phyloP scores from a whole-genome alignment of 1,284 basidiomycete genomes.

The Leccinum subrobustum region DNA sequence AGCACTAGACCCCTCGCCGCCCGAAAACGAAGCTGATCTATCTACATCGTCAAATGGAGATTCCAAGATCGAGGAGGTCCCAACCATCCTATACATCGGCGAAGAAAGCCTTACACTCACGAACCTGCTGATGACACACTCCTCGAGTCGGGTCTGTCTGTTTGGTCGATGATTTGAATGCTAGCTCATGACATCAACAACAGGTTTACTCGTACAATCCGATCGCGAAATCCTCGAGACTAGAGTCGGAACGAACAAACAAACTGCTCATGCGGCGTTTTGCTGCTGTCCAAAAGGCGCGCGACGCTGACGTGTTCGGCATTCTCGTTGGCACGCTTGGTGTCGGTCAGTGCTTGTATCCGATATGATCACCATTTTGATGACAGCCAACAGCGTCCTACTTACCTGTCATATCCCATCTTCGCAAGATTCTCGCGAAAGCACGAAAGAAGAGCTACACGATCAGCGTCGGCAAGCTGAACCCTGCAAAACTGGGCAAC shows the following conservation, averaged over 20 bases:
- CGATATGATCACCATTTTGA: not conserved
- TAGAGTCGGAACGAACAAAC: conserved; percentile 72
- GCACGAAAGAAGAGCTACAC: conserved; percentile 90
- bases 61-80: conserved; percentile 6
- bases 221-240: conserved; percentile 39
- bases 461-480: conserved; percentile 93
- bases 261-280: conserved; percentile 92
- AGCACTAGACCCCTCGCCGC: not conserved
- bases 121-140: conserved; percentile 84
- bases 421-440: conserved; percentile 64
- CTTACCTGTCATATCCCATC: conserved; percentile 75
- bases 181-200: not conserved
- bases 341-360: conserved; percentile 55
- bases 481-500: conserved; percentile 94
- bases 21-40: not conserved
- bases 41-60: not conserved
- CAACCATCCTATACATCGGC: conserved; percentile 80
- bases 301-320: conserved; percentile 92
- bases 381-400: conserved; percentile 60
- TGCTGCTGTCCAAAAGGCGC: conserved; percentile 83
- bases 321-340: conserved; percentile 95
- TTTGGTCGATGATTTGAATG: not conserved
- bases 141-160: conserved; percentile 35
- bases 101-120: conserved; percentile 80
- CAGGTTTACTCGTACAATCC: conserved; percentile 84